Base-by-base conservation (phyloP, 768 basidiomycete species). In the Omphalotus guepiniiformis region DNA sequence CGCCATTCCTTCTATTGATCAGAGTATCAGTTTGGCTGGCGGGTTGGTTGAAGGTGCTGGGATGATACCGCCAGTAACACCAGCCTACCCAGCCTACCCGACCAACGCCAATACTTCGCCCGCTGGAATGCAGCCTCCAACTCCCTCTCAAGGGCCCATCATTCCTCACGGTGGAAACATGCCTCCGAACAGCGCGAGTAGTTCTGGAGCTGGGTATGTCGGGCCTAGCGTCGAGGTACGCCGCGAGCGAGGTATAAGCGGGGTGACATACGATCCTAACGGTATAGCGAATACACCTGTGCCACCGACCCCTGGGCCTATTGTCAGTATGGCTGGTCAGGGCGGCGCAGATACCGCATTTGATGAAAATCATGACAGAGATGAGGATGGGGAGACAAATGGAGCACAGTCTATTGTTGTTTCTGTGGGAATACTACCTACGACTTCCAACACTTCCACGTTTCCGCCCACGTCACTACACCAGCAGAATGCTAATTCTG, bases 61-160 rank as follows among this genome's bases (percentile, higher is more conserved):
- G n/a, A n/a, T n/a, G 45, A 55, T 54, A 35, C 61, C 64, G 1
- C 79, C 85, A 0, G 71, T 72, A 36, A 89, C 84, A 3, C 87
- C 88, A 1, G 82, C 86, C 3, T 87, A 87, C 56, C 86, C 88
- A 12, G 74, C 84, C 2, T 90, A 79, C 58, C 74, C 83, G 0
- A 63, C 71, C 13, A 29, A 29, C 15, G n/a, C n/a, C 30, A 42
- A 42, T 12, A 21, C 19, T 15, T 18, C n/a, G 18, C 6, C 43
- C 11, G 9, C 15, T 28, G 38, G 37, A 26, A 67, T 76, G 16
- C 51, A 71, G 1, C 69, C 78, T 7, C 75, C 75, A 0, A 75
- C 73, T 7, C 82, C 84, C 2, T 74, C 76, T 26, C 78, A 82
- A 57, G 71, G 74, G 4, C 78, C 84, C 3, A 57, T 85, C 21